Conservation (phyloP, 2,329 filamentous ascomycete species). For the Pseudocercospora cruenta region DNA sequence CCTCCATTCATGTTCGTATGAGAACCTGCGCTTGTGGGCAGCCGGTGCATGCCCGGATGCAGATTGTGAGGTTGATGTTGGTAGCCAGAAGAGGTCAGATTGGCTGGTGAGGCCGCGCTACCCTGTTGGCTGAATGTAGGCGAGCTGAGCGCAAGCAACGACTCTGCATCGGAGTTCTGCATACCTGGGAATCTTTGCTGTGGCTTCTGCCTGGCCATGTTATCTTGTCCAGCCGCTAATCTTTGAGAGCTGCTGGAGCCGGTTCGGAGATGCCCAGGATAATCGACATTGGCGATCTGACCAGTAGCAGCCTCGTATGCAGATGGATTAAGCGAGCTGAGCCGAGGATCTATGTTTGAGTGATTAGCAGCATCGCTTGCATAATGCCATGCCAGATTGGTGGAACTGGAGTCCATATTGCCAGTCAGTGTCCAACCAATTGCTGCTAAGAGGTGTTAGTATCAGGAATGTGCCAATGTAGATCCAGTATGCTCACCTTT, state of each 20-base stretch:
- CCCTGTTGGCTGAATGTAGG: constrained; percentile 41
- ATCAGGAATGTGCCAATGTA: constrained; percentile 10
- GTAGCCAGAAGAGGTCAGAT: constrained; percentile 9
- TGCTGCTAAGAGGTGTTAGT: constrained; percentile 42
- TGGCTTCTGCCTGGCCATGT: constrained; percentile 7
- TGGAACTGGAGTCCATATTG: constrained; percentile 81
- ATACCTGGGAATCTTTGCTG: constrained; percentile 19
- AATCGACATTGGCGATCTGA: constrained; percentile 15
- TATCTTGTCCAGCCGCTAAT: constrained; percentile 6
- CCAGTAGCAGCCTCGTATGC: constrained; percentile 18
- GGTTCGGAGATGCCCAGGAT: constrained; percentile 13
- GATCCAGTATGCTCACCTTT: constrained; percentile 47
- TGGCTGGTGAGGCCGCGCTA: constrained; percentile 18
- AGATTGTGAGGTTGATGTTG: constrained; percentile 13
- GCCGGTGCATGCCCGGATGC: constrained; percentile 12
- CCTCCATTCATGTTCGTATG: constrained; percentile 29
- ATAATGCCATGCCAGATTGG: constrained; percentile 80
- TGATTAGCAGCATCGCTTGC: constrained; percentile 53
- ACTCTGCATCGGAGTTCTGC: constrained; percentile 18
- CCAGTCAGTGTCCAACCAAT: constrained; percentile 89
- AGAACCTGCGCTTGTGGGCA: constrained; percentile 14
- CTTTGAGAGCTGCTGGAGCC: constrained; percentile 18
- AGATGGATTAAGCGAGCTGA: constrained; percentile 22
- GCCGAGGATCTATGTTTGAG: constrained; percentile 20
- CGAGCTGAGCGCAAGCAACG: constrained; percentile 53